phyloP scores from a whole-genome alignment of 306 rosid species.

The Acacia crassicarpa region DNA sequence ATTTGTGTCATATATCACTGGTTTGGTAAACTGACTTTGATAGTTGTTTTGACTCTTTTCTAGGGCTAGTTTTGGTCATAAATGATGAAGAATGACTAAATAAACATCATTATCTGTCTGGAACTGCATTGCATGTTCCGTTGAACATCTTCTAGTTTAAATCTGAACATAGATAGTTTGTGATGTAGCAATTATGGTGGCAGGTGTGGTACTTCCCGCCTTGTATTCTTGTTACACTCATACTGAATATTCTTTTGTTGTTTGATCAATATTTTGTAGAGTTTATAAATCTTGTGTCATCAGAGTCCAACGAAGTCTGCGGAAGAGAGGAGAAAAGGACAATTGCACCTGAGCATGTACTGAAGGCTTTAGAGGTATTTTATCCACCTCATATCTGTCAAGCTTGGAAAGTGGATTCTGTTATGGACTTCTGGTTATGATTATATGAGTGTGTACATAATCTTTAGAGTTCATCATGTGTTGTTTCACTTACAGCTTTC shows the following conservation, averaged over 20 bases:
- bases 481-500: background rate
- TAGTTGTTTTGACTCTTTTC: background rate
- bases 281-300: constrained; percentile 94
- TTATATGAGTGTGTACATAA: background rate
- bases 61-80: background rate
- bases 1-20: background rate
- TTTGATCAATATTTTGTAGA: constrained; percentile 54
- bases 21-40: background rate
- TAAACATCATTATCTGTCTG: background rate
- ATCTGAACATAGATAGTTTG: background rate
- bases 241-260: constrained; percentile 28
- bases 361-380: constrained; percentile 84
- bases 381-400: constrained; percentile 6
- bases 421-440: background rate
- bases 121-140: background rate
- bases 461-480: background rate
- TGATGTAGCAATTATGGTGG: too few species aligned
- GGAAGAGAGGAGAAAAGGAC: constrained; percentile 93
- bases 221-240: constrained; percentile 2
- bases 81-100: background rate
- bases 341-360: constrained; percentile 97
- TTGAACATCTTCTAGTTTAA: background rate
- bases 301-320: constrained; percentile 98
- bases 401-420: background rate
- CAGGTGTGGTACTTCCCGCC: background rate